These are phyloP conservation scores for Mycena olivaceomarginata DNA, from an alignment of 768 basidiomycete genomes.

Conservation along the genomic window DNA sequence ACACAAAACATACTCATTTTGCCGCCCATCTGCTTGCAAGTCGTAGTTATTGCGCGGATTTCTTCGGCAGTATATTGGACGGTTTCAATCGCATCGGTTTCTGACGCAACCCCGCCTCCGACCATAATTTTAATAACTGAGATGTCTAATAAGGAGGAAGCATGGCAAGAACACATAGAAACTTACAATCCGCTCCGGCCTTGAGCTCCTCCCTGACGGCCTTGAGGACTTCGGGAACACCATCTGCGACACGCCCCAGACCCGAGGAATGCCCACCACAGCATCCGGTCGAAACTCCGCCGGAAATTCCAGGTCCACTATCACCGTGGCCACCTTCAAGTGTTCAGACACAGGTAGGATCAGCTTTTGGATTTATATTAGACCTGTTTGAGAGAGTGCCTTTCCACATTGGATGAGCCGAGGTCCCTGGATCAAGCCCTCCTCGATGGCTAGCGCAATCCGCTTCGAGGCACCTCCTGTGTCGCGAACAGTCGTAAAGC, in stretches of 20 bases:
- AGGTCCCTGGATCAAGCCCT: constrained; percentile 60
- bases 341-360: background rate
- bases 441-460: constrained; percentile 60
- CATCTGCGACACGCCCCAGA: constrained; percentile 58
- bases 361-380: background rate
- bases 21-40: constrained; percentile 63
- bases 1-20: constrained; percentile 53
- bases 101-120: constrained; percentile 64
- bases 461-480: constrained; percentile 61
- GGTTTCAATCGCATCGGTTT: constrained; percentile 65
- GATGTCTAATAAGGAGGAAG: background rate
- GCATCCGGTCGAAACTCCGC: constrained; percentile 51
- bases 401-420: constrained; percentile 62
- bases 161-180: background rate
- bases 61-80: constrained; percentile 66
- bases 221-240: constrained; percentile 60
- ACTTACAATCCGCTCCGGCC: constrained; percentile 58
- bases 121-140: constrained; percentile 62
- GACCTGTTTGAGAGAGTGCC: constrained; percentile 62
- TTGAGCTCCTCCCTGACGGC: constrained; percentile 60
- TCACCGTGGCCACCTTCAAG: constrained; percentile 61
- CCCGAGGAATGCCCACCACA: constrained; percentile 56
- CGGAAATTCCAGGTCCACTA: constrained; percentile 44
- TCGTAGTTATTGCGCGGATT: constrained; percentile 63
- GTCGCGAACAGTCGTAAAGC: constrained; percentile 63